A percentile compares a stretch with the other conserved stretches of the same genome.
Evolutionary conservation across 441 rosid species (phyloP).

Genomic region (Gossypium gossypioides): DNA sequence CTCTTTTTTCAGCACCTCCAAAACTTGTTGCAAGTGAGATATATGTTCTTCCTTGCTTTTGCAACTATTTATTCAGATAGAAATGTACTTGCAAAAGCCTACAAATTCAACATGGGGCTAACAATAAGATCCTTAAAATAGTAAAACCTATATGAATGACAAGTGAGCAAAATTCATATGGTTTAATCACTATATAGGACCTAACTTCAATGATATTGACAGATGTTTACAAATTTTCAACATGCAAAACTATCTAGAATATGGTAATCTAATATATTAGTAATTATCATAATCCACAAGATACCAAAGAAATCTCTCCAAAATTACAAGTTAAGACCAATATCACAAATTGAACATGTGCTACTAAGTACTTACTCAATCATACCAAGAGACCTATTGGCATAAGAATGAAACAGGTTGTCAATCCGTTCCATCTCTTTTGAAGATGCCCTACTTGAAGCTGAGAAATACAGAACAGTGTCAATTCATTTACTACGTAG

Average conservation of each 20-base stretch:
- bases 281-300: background rate
- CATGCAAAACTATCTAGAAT: background rate
- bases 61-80: background rate
- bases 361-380: slow-evolving; percentile 63
- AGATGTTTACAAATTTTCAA: background rate
- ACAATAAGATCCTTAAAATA: background rate
- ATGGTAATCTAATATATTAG: background rate
- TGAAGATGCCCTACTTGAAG: slow-evolving; percentile 72
- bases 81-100: background rate
- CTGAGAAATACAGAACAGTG: slow-evolving; percentile 27
- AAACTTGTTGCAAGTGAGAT: background rate
- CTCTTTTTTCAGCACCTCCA: background rate
- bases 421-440: slow-evolving; percentile 93
- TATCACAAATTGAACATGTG: background rate
- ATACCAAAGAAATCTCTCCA: background rate
- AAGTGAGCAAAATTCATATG: background rate
- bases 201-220: background rate
- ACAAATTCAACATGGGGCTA: background rate
- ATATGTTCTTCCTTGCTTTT: background rate
- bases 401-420: slow-evolving; percentile 57
- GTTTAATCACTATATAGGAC: background rate
- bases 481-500: background rate
- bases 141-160: background rate
- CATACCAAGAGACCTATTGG: slow-evolving; percentile 58
- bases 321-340: background rate